A percentile compares a stretch with the other conserved stretches of the same genome.
Evolutionary conservation across 371 early-diverging fungal genomes (phyloP).

Genomic region (Nosema muscidifuracis): DNA sequence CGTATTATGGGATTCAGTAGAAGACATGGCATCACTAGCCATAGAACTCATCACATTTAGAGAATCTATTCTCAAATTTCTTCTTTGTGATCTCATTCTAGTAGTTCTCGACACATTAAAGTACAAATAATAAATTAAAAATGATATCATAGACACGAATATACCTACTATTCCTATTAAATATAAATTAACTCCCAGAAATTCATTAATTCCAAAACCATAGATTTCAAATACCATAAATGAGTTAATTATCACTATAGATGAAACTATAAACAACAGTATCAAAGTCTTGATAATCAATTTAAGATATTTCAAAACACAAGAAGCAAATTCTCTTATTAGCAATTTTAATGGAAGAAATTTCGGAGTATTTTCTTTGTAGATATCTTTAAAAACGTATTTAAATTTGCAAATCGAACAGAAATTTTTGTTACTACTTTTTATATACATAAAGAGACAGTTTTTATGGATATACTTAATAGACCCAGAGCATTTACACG

Average conservation of each 20-base stretch:
- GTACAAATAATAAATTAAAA: neutral
- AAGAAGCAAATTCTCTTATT: neutral
- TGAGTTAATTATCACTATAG: slow-evolving; percentile 16
- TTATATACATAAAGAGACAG: slow-evolving; percentile 55
- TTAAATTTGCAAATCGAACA: slow-evolving; percentile 53
- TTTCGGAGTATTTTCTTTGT: slow-evolving; percentile 30
- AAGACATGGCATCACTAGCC: neutral
- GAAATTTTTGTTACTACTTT: neutral
- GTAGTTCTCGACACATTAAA: neutral
- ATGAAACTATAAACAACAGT: neutral
- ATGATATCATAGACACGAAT: neutral
- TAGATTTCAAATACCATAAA: neutral
- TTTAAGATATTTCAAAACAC: neutral
- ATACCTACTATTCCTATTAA: neutral
- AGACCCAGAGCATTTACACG: slow-evolving; percentile 58
- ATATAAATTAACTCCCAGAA: neutral
- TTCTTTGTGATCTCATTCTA: neutral
- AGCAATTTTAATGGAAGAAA: slow-evolving; percentile 4
- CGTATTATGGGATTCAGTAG: neutral
- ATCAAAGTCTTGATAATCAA: neutral
- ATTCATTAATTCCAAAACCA: neutral
- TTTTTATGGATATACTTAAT: slow-evolving; percentile 48
- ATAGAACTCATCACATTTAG: neutral
- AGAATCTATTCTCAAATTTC: neutral
- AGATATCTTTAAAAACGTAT: slow-evolving; percentile 38